Evolutionary conservation across 345 rosid genomes (phyloP), one percentile per base, ranked within the genome.

Genomic region (Eucalyptus erythrocorys): DNA sequence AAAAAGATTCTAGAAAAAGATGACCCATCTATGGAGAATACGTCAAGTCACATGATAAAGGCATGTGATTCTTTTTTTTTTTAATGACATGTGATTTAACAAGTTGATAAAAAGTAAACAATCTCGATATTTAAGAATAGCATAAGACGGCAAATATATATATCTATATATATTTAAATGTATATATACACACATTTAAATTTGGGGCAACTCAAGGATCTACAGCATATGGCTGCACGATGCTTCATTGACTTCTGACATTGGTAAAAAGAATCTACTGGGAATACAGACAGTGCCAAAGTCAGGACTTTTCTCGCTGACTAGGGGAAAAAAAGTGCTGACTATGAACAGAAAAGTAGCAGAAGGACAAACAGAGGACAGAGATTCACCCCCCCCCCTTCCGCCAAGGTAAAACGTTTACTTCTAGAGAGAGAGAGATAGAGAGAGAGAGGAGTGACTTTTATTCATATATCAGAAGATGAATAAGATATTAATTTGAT

Each of bases 1-100:
- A 71, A 3, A 16, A 2, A 1, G 14, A 37, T 19, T 37, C 13
- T 6, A 71, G 16, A 59, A 59, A 55, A 30, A 59, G 4, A 61
- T 27, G 0, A 27, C 13, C 32, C 1, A 13, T 13, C 0, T 13
- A 10, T 37, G 27, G 13, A 37, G 27, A 19, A 21, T 42, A 10
- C 4, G 6, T 37, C 68, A 6, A 0, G 32, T 8, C 15, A 30
- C 1, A 13, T 59, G 68, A 59, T 12, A 61, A 61, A 5, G 16
- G 1, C 68, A 59, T 26, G n/a, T 4, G 59, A 53, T 53, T 8
- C 15, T n/a, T n/a, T 49, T 0, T 49, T 49, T n/a, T 49, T 49
- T 49, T 24, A 57, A 57, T 57, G n/a, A 1, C 14, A 26, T 21
- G 59, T 55, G 30, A 55, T 55, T 55, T 55, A 55, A 22, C 61